Base-by-base conservation (phyloP, 2,329 filamentous ascomycete genomes). In the Ceratocystis alfenasii region DNA sequence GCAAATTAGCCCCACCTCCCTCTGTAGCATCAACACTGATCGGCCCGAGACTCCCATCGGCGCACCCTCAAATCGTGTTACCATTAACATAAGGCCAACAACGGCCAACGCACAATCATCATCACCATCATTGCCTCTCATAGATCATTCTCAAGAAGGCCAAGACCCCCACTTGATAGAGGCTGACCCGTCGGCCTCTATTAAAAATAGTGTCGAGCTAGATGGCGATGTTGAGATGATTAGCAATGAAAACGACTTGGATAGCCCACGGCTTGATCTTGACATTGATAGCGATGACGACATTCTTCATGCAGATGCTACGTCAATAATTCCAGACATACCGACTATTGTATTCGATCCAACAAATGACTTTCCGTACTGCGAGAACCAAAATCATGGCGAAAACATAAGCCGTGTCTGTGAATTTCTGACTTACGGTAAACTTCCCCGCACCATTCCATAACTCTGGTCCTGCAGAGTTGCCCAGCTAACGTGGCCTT, bases 341-440 rank as follows among this genome's bases (percentile, higher is more conserved):
- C 50, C 69, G 12, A 28, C 28, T 30, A 60, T 69, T 17, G 33
- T 73, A 12, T 62, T 70, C 25, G 80, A 83, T 69, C 79, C 79
- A 1, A 74, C 79, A 10, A 44, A 69, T 28, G 73, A 75, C 0
- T 83, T 83, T 65, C 82, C 82, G 2, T 82, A 76, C 68, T 73
- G 71, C 30, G 74, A 75, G 28, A 70, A 71, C 68, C 70, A 75
- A 69, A 69, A 70, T 48, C 44, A 74, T 5, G 68, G 69, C 25
- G 73, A 74, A 33, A 75, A 75, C 8, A 69, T 75, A 68, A 69
- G 70, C 70, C 70, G 78, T 69, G 69, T 78, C 17, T 71, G 73
- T 62, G 72, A 75, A 67, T 79, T 77, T 68, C 69, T 76, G 46
- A 69, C 70, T 36, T 69, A 68, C n/a, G 70, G 74, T 76, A 67